A percentile compares a stretch with the other conserved stretches of the same genome.
phyloP scores from a whole-genome alignment of 177 flowering plant species.

The Vitis hybrid region DNA sequence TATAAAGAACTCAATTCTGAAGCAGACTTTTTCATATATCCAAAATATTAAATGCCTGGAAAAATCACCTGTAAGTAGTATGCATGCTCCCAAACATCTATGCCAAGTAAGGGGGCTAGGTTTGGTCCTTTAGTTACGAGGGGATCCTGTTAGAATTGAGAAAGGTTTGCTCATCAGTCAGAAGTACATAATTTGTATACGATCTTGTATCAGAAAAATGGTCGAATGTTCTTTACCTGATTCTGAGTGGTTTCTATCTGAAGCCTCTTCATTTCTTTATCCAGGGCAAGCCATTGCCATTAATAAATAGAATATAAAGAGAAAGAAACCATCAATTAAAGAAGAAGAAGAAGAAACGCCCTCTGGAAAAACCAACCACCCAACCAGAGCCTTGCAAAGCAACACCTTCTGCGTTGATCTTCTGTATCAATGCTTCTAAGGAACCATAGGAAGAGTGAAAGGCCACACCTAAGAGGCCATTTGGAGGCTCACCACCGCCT shows the following conservation, averaged over 20 bases:
- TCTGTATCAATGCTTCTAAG: no score
- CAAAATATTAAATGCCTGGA: neutral
- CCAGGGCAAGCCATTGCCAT: neutral
- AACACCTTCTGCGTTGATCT: no score
- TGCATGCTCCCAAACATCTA: conserved; percentile 83
- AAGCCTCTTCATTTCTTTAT: neutral
- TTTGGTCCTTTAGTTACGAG: neutral
- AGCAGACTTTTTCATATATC: neutral
- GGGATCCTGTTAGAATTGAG: neutral
- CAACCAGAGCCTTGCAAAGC: neutral
- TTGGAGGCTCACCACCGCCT: no score
- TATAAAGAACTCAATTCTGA: neutral
- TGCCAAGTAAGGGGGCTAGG: neutral
- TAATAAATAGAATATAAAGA: neutral
- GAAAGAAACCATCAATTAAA: neutral
- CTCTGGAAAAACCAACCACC: neutral
- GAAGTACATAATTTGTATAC: neutral
- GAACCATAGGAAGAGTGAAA: no score
- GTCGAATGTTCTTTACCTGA: neutral
- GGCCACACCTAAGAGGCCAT: no score
- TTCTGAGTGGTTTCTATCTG: neutral
- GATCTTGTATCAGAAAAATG: neutral
- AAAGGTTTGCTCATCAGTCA: neutral
- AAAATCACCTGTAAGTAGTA: conserved; percentile 64
- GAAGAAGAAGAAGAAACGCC: neutral